A percentile compares a stretch with the other conserved stretches of the same genome.
These are phyloP conservation scores for Kondoa malvinella DNA, from an alignment of 768 basidiomycete species.

Conservation along the genomic window DNA sequence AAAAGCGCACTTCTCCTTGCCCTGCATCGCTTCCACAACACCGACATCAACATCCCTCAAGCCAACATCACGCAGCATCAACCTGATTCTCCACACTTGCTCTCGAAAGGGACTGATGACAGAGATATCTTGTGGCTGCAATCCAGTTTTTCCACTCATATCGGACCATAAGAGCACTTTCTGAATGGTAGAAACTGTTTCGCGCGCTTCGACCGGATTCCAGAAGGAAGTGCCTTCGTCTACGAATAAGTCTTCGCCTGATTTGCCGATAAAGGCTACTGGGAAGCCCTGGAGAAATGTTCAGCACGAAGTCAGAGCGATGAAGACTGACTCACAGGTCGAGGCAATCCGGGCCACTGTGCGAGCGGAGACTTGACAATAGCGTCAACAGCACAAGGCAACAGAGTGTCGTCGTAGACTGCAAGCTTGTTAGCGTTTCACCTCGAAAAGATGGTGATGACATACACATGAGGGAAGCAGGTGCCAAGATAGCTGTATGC, in stretches of 20 bases:
- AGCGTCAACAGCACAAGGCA: slow-evolving; percentile 24
- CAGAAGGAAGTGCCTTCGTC: slow-evolving; percentile 32
- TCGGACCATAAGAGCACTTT: not conserved
- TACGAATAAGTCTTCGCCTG: slow-evolving; percentile 28
- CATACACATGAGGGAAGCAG: slow-evolving; percentile 25
- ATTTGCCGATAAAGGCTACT: slow-evolving; percentile 27
- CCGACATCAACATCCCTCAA: slow-evolving; percentile 31
- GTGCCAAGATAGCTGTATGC: slow-evolving; percentile 31
- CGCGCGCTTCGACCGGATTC: slow-evolving; percentile 24
- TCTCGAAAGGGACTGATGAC: slow-evolving; percentile 33
- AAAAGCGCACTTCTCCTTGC: slow-evolving; percentile 28
- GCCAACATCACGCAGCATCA: slow-evolving; percentile 22
- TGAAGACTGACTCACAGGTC: not conserved
- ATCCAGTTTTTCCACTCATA: not conserved
- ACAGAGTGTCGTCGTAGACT: slow-evolving; percentile 30
- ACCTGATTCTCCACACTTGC: slow-evolving; percentile 32
- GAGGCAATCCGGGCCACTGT: not conserved
- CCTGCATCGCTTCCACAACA: slow-evolving; percentile 32
- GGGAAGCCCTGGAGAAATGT: slow-evolving; percentile 28
- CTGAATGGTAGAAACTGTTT: not conserved
- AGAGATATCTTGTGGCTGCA: slow-evolving; percentile 28
- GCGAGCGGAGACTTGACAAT: slow-evolving; percentile 6
- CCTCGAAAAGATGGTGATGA: not conserved
- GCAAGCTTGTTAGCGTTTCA: slow-evolving; percentile 13
- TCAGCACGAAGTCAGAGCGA: slow-evolving; percentile 18